Conservation (phyloP, 2,329 filamentous ascomycete species). For the Trichophyton rubrum region DNA sequence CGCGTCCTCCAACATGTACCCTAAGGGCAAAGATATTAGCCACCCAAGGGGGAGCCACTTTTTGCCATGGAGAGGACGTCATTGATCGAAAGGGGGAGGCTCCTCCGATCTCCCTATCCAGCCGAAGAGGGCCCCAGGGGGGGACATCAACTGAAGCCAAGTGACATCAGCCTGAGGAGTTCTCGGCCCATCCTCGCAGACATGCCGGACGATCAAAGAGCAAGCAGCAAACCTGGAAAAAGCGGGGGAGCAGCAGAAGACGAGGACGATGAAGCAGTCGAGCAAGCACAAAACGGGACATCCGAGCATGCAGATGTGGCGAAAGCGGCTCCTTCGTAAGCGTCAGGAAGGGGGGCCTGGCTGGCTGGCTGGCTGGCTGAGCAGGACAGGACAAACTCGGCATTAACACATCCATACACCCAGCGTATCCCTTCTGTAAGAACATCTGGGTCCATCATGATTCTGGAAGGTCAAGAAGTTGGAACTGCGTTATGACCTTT, state of each 20-base stretch:
- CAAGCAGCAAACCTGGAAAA: not conserved
- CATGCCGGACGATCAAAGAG: slow-evolving; percentile 1
- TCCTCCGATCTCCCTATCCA: not conserved
- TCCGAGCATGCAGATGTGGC: not conserved
- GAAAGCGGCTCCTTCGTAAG: not conserved
- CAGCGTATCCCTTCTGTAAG: not conserved
- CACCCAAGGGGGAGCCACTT: not conserved
- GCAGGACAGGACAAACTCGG: not conserved
- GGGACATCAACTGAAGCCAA: not conserved
- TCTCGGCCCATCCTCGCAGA: not conserved
- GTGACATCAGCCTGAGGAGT: not conserved
- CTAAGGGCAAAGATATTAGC: no score
- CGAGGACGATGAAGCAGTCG: no score
- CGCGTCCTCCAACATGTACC: no score
- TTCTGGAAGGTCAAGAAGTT: not conserved
- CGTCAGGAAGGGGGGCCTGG: not conserved
- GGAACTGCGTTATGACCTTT: not conserved
- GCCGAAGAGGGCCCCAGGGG: not conserved
- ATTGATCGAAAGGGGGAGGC: not conserved
- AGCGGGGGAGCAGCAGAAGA: not conserved
- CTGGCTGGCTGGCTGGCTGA: not conserved
- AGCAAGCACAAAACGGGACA: no score
- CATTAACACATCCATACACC: no score
- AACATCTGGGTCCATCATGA: not conserved
- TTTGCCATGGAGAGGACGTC: not conserved